phyloP scores from a whole-genome alignment of 805 yeast genomes.

The Cyberlindnera mrakii region DNA sequence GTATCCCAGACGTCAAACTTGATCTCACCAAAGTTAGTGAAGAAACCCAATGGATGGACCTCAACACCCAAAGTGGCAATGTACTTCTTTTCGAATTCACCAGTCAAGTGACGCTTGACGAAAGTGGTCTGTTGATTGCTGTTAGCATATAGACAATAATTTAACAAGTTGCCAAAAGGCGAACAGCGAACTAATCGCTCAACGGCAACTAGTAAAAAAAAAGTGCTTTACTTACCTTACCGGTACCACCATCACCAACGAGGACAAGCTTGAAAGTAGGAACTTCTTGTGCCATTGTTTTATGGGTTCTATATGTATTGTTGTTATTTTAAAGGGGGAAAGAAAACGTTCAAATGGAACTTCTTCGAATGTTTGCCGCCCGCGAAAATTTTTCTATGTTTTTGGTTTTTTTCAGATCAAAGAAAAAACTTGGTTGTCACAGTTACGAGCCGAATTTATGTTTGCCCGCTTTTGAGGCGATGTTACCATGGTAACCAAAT shows the following conservation, averaged over 20 bases:
- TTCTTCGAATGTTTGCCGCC: background rate
- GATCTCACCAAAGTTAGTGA: slow-evolving; percentile 97
- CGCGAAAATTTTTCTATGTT: background rate
- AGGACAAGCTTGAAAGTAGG: slow-evolving; percentile 97
- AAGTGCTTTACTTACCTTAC: slow-evolving; percentile 54
- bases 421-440: background rate
- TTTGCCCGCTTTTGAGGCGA: background rate
- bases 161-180: background rate
- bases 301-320: background rate
- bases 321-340: background rate
- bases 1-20: slow-evolving; percentile 99
- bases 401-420: background rate
- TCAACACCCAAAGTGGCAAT: slow-evolving; percentile 99
- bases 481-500: background rate
- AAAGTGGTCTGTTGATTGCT: slow-evolving; percentile 68
- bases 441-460: background rate
- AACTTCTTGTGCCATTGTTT: slow-evolving; percentile 63
- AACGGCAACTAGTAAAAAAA: background rate
- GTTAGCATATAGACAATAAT: slow-evolving; percentile 9
- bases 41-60: slow-evolving; percentile 97
- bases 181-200: background rate
- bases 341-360: background rate
- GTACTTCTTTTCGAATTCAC: slow-evolving; percentile 98
- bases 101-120: slow-evolving; percentile 98
- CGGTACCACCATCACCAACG: slow-evolving; percentile 99